A percentile compares a stretch with the other conserved stretches of the same genome.
Conservation (phyloP, 805 yeast species). For the Naumovozyma castellii region DNA sequence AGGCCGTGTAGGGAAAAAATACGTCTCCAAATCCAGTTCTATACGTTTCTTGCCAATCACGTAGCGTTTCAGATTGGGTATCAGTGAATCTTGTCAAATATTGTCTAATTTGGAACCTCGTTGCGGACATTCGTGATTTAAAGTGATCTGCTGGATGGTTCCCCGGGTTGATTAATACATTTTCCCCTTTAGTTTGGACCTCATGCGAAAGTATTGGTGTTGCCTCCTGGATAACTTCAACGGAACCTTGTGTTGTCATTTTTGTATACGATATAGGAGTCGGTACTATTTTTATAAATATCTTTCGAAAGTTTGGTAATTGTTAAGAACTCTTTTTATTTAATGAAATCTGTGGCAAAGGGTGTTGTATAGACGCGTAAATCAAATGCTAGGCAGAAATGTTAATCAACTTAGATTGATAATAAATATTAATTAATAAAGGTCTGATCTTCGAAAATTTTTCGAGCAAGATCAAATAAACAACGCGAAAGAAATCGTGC, state of each 20-base stretch:
- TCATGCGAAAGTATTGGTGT: background rate
- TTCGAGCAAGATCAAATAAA: no score
- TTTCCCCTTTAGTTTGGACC: background rate
- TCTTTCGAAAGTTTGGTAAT: no score
- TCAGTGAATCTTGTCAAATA: constrained; percentile 49
- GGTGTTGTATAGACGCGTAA: no score
- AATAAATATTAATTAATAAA: no score
- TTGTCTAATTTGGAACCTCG: constrained; percentile 47
- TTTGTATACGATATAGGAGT: no score
- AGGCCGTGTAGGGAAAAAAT: constrained; percentile 83
- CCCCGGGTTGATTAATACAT: constrained; percentile 54
- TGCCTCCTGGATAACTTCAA: background rate
- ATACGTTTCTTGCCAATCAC: constrained; percentile 42
- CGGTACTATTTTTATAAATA: no score
- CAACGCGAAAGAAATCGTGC: no score
- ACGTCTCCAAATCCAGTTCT: constrained; percentile 50
- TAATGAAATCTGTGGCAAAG: no score
- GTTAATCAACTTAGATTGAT: no score
- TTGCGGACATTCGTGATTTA: constrained; percentile 43
- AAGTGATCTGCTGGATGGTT: constrained; percentile 61
- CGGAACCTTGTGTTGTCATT: background rate
- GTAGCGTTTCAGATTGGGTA: constrained; percentile 53
- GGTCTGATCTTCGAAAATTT: no score
- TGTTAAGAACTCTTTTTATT: no score
- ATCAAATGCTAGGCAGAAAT: no score